Evolutionary conservation across 495 filamentous ascomycete genomes (phyloP), one percentile per base, ranked within the genome.

Genomic region (Aspergillus baeticus): DNA sequence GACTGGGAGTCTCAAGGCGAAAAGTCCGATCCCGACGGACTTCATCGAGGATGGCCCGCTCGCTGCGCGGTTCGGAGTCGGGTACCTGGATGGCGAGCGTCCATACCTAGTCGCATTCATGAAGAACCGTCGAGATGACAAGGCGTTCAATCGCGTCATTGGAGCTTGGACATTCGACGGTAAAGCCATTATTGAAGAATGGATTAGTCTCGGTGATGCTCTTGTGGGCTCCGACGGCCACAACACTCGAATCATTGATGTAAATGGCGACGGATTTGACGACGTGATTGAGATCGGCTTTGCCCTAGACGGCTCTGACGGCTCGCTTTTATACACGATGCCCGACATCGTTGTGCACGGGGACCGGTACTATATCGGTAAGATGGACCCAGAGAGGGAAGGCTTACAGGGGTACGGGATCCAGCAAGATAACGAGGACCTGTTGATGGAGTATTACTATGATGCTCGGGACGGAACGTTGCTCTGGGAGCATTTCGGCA

Each of bases 211-310:
- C 5, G 20, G 37, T 10, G 38, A 49, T 6, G 31, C 38, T 15
- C 44, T 23, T 0, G 21, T 39, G 10, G n/a, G 17, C 5, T 13
- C 54, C 4, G 54, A 56, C 42, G 54, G 54, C 5, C 54, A 56
- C 34, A 48, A 56, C 43, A 49, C 43, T 3, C 54, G 54, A 7
- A 56, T 56, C n/a, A 15, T 56, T 1, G 54, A 56, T 15, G 54
- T 49, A 10, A 21, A 56, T 31, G 43, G 54, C 22, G 54, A 56
- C 44, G 54, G 54, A 3, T 29, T 14, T 10, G 54, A 56, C 35
- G 54, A 56, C 2, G 44, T 56, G 14, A 33, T 13, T 1, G 54
- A 56, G 42, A 56, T 56, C 21, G 54, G 54, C 22, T 56, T 56
- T 31, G 17, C 41, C 10, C 33, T 56, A 2, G 49, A 48, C 11